Percentiles rank a stretch among this genome's conserved stretches.
Evolutionary conservation across 495 filamentous ascomycete species (phyloP).

Genomic region (Penicillium desertorum): DNA sequence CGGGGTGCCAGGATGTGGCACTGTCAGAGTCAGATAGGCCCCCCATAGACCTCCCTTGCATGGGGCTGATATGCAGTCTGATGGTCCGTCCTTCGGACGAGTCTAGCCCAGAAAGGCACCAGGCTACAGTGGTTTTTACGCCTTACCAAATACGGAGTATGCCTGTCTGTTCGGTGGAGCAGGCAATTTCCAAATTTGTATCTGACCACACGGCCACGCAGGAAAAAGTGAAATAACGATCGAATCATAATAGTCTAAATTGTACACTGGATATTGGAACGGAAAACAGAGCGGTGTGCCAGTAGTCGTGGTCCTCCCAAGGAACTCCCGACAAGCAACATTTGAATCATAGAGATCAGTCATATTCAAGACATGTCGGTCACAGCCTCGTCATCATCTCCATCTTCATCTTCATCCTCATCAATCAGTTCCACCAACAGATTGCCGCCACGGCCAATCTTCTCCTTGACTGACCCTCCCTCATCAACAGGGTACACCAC

Average conservation of each 20-base stretch:
- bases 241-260: background rate
- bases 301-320: background rate
- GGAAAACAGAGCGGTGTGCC: background rate
- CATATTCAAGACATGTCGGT: conserved; percentile 12
- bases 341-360: background rate
- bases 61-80: background rate
- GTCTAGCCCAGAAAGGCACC: background rate
- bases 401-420: conserved; percentile 51
- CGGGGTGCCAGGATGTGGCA: background rate
- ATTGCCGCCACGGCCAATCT: conserved; percentile 81
- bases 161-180: background rate
- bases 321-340: background rate
- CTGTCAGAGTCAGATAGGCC: background rate
- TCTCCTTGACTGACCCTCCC: conserved; percentile 62
- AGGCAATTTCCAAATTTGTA: background rate
- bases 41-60: background rate
- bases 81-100: background rate
- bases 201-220: background rate
- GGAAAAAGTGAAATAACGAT: background rate
- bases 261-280: background rate
- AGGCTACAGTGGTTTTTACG: background rate
- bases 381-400: conserved; percentile 26
- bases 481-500: conserved; percentile 68
- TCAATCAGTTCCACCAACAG: conserved; percentile 76
- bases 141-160: background rate